phyloP scores from a whole-genome alignment of 1,284 basidiomycete species.

The Rhizopogon hawkerae region DNA sequence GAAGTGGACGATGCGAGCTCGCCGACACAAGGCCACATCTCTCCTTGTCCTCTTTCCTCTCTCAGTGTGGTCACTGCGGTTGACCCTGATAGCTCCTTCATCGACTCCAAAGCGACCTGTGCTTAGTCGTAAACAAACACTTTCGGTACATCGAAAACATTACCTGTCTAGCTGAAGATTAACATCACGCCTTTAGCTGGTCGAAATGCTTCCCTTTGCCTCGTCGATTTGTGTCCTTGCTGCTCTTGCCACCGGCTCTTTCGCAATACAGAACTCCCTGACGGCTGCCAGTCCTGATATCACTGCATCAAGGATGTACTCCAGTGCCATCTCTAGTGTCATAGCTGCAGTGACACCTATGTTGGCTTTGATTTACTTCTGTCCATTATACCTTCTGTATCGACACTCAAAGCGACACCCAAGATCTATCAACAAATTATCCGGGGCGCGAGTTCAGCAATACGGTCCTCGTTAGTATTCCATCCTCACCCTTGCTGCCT shows the following conservation, averaged over 20 bases:
- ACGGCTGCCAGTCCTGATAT: slow-evolving; percentile 16
- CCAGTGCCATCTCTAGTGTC: slow-evolving; percentile 34
- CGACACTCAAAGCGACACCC: slow-evolving; percentile 37
- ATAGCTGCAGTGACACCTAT: slow-evolving; percentile 39
- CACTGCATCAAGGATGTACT: slow-evolving; percentile 27
- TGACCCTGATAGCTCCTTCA: neutral
- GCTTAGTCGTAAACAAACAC: slow-evolving; percentile 14
- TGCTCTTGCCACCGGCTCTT: slow-evolving; percentile 26
- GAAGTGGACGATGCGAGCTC: slow-evolving; percentile 25
- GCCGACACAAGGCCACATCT: slow-evolving; percentile 7
- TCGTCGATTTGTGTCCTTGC: slow-evolving; percentile 27
- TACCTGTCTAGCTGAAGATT: slow-evolving; percentile 11
- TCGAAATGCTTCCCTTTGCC: slow-evolving; percentile 30
- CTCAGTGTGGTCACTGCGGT: neutral
- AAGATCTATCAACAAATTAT: slow-evolving; percentile 40
- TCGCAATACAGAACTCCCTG: slow-evolving; percentile 21
- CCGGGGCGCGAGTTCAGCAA: slow-evolving; percentile 35
- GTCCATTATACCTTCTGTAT: slow-evolving; percentile 38
- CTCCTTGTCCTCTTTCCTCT: neutral
- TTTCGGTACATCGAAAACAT: slow-evolving; percentile 23
- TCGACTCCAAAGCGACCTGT: neutral
- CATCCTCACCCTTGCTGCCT: slow-evolving; percentile 7
- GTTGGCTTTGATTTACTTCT: slow-evolving; percentile 41
- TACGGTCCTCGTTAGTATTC: slow-evolving; percentile 42
- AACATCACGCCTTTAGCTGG: slow-evolving; percentile 22